These are phyloP conservation scores for Luffa acutangula DNA, from an alignment of 306 rosid species.

Conservation along the genomic window DNA sequence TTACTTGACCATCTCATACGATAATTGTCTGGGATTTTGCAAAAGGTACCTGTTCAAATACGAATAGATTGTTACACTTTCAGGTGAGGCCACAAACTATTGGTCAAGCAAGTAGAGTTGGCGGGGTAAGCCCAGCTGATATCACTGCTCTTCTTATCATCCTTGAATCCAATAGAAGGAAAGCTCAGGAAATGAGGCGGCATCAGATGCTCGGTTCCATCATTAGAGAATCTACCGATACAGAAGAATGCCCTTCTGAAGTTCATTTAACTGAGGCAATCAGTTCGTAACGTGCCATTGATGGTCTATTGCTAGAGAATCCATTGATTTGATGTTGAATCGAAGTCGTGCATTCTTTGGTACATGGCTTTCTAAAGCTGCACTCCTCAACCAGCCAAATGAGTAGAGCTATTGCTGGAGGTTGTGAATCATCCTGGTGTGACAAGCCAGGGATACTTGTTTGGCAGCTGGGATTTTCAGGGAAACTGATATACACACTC, in stretches of 20 bases:
- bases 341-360: background rate
- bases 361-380: background rate
- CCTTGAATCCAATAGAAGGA: constrained; percentile 69
- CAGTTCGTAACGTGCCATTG: constrained; percentile 27
- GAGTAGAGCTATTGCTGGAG: background rate
- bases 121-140: constrained; percentile 98
- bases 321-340: background rate
- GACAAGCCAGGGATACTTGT: background rate
- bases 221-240: constrained; percentile 13
- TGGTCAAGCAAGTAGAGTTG: constrained; percentile 95
- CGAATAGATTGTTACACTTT: background rate
- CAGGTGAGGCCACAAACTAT: constrained; percentile 67
- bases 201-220: constrained; percentile 40
- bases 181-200: constrained; percentile 48
- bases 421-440: background rate
- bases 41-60: background rate
- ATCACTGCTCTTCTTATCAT: constrained; percentile 79
- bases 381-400: background rate
- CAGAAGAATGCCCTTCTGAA: constrained; percentile 26
- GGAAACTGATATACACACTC: background rate
- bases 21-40: background rate
- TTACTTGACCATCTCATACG: background rate
- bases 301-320: background rate
- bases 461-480: background rate
- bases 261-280: constrained; percentile 44